phyloP scores from a whole-genome alignment of 139 green algal species.

The Micractinium sp. region DNA sequence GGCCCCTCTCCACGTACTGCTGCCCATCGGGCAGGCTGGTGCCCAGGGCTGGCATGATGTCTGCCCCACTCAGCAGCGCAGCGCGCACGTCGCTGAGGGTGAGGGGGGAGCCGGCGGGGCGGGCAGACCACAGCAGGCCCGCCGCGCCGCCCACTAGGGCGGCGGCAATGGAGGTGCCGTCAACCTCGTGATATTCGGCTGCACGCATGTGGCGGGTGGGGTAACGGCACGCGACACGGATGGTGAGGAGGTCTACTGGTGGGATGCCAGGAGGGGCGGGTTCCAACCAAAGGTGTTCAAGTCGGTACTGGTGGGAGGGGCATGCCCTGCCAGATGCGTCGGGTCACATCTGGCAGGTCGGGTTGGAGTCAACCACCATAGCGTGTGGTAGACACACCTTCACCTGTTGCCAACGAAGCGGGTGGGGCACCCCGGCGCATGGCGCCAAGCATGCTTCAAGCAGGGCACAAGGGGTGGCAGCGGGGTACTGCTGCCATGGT shows the following conservation, averaged over 20 bases:
- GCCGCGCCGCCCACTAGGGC: slow-evolving; percentile 7
- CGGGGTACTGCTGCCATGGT: too few species aligned
- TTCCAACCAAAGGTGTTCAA: too few species aligned
- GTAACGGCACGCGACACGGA: too few species aligned
- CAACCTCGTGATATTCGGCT: not conserved
- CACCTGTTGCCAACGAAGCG: too few species aligned
- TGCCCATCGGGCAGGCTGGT: not conserved
- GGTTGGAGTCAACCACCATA: too few species aligned
- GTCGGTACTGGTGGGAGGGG: too few species aligned
- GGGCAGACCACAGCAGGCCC: not conserved
- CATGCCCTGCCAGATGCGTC: too few species aligned
- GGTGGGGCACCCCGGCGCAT: too few species aligned
- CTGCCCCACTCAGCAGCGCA: not conserved
- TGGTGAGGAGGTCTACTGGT: not conserved
- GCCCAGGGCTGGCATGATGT: not conserved
- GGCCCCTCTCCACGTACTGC: not conserved
- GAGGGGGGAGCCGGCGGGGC: not conserved
- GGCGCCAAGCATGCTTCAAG: too few species aligned
- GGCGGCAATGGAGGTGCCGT: not conserved
- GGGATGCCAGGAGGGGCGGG: not conserved
- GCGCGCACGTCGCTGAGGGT: not conserved
- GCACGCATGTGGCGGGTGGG: not conserved
- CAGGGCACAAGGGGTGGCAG: too few species aligned
- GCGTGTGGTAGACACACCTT: too few species aligned
- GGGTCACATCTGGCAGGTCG: too few species aligned